Base-by-base conservation (phyloP, 148 eudicot genomes). In the Vaccinium macrocarpon region DNA sequence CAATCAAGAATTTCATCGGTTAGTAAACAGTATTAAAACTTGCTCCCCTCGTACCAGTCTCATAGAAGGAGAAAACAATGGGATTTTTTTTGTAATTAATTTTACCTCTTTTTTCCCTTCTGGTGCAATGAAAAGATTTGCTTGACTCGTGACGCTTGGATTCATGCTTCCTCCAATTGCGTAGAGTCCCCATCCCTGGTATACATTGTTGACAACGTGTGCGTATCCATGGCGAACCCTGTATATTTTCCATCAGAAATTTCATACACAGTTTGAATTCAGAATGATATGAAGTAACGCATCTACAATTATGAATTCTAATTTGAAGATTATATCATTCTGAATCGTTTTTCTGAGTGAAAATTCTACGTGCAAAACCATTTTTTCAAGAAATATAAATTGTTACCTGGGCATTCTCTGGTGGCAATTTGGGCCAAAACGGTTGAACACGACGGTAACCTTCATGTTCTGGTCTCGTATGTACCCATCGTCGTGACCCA, bases 91-190 rank as follows among this genome's bases (percentile, higher is more conserved):
- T 21, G 38, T 35, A 35, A 2, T 35, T 35, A 2, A 2, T 35
- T 3, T 64, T 89, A 95, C 98, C 95, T 95, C 92, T 85, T 95
- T 95, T 18, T 90, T 88, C 70, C 80, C 89, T 35, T 86, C 15
- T 52, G 93, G 93, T 27, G 98, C 98, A 32, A 92, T 89, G 78
- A 95, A 95, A 35, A 91, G 88, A 88, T 95, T 95, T 62, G 96
- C 93, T 81, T 95, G 90, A 25, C 96, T 94, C 89, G 90, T 93
- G 48, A 95, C 81, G 57, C 94, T 92, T 8, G 98, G 98, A 81
- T 93, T 92, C 91, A 90, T 90, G 94, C 96, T 94, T 73, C 98
- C 98, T 59, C 98, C 98, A 3, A 95, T 93, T 84, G 98, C 98
- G 52, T 95, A 94, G 14, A 84, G 79, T 50, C 92, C 92, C 98